A percentile compares a stretch with the other conserved stretches of the same genome.
These are phyloP conservation scores for Globisporangium splendens DNA, from an alignment of 352 stramenopile genomes.

Conservation along the genomic window DNA sequence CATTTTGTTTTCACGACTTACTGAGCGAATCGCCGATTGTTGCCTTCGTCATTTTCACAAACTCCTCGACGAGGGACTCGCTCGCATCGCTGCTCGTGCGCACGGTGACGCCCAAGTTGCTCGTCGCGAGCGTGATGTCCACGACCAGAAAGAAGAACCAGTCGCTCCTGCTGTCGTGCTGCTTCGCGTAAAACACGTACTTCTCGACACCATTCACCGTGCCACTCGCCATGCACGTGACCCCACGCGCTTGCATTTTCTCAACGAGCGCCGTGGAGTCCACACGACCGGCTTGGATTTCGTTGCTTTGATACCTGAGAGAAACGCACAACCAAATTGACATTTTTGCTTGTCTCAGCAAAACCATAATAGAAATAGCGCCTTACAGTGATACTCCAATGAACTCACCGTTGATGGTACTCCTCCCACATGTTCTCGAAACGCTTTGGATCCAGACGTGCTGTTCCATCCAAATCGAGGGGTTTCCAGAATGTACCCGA, in stretches of 20 bases:
- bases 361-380: too few relatives aligned
- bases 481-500: slow-evolving; percentile 10
- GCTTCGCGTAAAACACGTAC: slow-evolving; percentile 76
- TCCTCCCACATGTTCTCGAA: slow-evolving; percentile 82
- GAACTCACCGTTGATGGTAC: slow-evolving; percentile 56
- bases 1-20: not conserved
- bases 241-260: slow-evolving; percentile 36
- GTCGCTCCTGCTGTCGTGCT: slow-evolving; percentile 16
- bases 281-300: slow-evolving; percentile 16
- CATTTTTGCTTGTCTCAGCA: too few relatives aligned
- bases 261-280: slow-evolving; percentile 29
- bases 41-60: slow-evolving; percentile 31
- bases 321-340: too few relatives aligned
- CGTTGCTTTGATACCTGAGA: slow-evolving; percentile 28
- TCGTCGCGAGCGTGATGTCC: slow-evolving; percentile 38
- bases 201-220: slow-evolving; percentile 67
- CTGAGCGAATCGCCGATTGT: slow-evolving; percentile 16
- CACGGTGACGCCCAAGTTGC: slow-evolving; percentile 35
- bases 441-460: slow-evolving; percentile 49
- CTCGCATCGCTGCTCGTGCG: slow-evolving; percentile 45
- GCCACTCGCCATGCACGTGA: slow-evolving; percentile 72
- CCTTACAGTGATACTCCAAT: too few relatives aligned
- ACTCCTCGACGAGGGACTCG: slow-evolving; percentile 39
- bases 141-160: slow-evolving; percentile 61
- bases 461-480: slow-evolving; percentile 40